phyloP scores from a whole-genome alignment of 2,329 filamentous ascomycete genomes.

The Beauveria sp. region DNA sequence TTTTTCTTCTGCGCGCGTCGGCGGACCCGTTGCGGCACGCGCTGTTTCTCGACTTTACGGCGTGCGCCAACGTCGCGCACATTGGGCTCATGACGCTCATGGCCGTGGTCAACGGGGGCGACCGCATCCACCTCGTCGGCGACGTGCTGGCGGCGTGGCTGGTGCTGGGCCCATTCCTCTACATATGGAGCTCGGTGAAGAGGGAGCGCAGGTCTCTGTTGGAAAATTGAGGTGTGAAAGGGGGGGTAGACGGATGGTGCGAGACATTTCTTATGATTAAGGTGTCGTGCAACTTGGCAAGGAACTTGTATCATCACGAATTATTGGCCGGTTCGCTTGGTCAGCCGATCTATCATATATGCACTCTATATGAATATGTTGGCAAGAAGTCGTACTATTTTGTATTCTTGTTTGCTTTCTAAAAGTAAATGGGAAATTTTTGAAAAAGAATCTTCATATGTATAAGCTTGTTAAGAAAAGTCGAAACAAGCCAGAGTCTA shows the following conservation, averaged over 20 bases:
- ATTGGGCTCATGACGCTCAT: constrained; percentile 5
- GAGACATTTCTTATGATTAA: no score
- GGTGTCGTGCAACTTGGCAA: no score
- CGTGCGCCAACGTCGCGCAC: neutral
- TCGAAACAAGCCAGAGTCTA: no score
- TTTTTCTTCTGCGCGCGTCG: neutral
- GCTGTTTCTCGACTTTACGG: constrained; percentile 2
- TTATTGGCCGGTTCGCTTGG: no score
- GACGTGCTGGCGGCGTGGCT: neutral
- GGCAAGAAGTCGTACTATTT: neutral
- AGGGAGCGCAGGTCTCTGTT: neutral
- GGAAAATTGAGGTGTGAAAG: neutral
- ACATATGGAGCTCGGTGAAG: neutral
- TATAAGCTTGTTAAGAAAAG: no score
- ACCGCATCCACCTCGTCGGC: constrained; percentile 3
- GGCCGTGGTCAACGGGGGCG: neutral
- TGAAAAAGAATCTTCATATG: no score
- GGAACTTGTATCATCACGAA: no score
- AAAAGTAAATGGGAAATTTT: neutral
- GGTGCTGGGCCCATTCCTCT: neutral
- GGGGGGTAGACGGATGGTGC: no score
- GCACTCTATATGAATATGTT: no score
- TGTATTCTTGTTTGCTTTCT: neutral
- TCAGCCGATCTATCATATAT: no score
- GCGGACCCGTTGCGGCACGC: neutral